A percentile compares a stretch with the other conserved stretches of the same genome.
phyloP scores from a whole-genome alignment of 805 yeast species.

The Lipomyces orientalis region DNA sequence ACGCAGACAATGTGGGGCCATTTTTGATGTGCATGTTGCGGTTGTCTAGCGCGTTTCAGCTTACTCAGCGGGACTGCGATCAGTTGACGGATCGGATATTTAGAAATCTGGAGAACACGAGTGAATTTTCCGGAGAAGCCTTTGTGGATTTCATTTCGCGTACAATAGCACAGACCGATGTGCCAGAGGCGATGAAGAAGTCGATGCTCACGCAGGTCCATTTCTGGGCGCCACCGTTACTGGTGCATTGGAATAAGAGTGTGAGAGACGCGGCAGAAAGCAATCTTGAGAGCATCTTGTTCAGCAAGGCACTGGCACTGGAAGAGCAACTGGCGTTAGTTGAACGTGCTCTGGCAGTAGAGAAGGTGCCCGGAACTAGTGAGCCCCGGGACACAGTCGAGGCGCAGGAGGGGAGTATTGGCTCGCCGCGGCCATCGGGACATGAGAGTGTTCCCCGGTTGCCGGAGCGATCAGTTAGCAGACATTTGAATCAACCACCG shows the following conservation, averaged over 20 bases:
- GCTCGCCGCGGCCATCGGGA: not conserved
- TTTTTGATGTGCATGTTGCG: constrained; percentile 11
- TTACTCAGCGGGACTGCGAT: constrained; percentile 15
- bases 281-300: constrained; percentile 3
- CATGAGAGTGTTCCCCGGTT: not conserved
- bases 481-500: not conserved
- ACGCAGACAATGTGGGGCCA: not conserved
- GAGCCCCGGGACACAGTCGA: not conserved
- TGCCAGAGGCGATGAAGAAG: constrained; percentile 11
- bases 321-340: not conserved
- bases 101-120: constrained; percentile 7
- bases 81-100: constrained; percentile 10
- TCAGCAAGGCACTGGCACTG: not conserved
- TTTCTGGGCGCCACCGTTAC: constrained; percentile 28
- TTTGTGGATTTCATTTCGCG: constrained; percentile 14
- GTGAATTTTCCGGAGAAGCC: constrained; percentile 13
- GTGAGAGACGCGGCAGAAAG: constrained; percentile 18
- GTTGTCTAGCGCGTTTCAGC: not conserved
- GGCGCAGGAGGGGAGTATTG: not conserved
- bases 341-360: not conserved
- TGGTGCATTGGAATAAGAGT: constrained; percentile 20
- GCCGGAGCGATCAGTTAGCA: not conserved
- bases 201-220: constrained; percentile 4
- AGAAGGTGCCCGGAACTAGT: not conserved
- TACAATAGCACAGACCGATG: constrained; percentile 7